Evolutionary conservation across 2,329 filamentous ascomycete genomes (phyloP), one percentile per base, ranked within the genome.

Genomic region (Aspergillus vadensis): DNA sequence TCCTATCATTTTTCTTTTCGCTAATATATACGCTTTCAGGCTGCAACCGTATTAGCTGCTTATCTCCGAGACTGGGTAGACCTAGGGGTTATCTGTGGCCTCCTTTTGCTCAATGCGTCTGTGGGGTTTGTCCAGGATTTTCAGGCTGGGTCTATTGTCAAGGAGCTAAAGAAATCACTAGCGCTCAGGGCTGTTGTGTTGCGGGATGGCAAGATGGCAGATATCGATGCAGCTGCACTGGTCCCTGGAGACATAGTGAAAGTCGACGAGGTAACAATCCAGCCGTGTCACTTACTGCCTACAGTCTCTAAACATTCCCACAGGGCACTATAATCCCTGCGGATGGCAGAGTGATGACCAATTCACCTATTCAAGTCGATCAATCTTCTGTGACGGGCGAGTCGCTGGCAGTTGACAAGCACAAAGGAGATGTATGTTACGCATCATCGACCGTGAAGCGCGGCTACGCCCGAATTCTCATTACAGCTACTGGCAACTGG

Each of bases 371-470:
- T 63, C 92, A 96, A 80, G 89, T 96, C 65, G 92, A 97, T 78
- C 92, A 96, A 82, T 96, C 92, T 62, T 88, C 91, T 76, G 92
- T 96, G 75, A 96, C 92, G 61, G 92, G 92, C 69, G 92, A 97
- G 80, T 96, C 92, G 66, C 87, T 96, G 62, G 91, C 92, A 68
- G 91, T 95, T 68, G 91, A 96, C 80, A 96, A 95, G 84, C 88
- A 91, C 81, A 86, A 88, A 75, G 86, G 86, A 64, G 92, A 96
- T 77, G 84, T 85, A 72, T 92, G 90, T 78, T 96, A 91, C 74
- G 88, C 90, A 73, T 96, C 92, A 9, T 96, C 92, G 43, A 88
- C 89, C 65, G 89, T 96, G 82, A 96, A 96, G 85, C 91, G 92
- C 83, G 92, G 92, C 77, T 88, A 92, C 80, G 90, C 90, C 65